Base-by-base conservation (phyloP, 768 basidiomycete species). In the Auricularia sp. region DNA sequence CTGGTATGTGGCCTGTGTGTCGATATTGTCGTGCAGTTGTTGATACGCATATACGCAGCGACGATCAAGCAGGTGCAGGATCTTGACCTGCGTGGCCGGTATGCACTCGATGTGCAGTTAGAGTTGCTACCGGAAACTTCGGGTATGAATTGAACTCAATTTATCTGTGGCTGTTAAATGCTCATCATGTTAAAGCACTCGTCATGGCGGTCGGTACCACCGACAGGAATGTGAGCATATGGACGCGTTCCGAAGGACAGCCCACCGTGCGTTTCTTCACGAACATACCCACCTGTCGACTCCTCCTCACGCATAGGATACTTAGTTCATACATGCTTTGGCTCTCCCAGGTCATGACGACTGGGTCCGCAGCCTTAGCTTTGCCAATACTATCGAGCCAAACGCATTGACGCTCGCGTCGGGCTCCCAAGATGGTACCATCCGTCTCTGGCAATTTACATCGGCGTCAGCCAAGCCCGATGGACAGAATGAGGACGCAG, bases 371-470 rank as follows among this genome's bases (percentile, higher is more conserved):
- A 80, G 85, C 66, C 82, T 98, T 43, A 81, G 87, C 1, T 93
- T 98, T 73, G 78, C 78, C 56, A 53, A 69, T 0, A 74, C 79
- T 11, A 58, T 64, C 18, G 66, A 70, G 3, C 66, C 72, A 3
- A 70, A 73, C 1, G 77, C 80, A n/a, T 76, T 80, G 8, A 76
- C 77, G 36, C 78, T 99, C 43, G 95, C 97, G 1, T 95, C 94
- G 29, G 97, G 93, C 1, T 95, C 94, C 8, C 97, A 98, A 75
- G 97, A 99, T 72, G 85, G 87, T 7, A 95, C 91, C 35, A 91
- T 98, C 62, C 87, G 97, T 47, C 77, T 98, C 3, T 99, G 97
- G 97, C 87, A 86, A 64, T 85, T 99, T 67, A 84, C 88, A 54
- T 71, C 77, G 18, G 73, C 84, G 36, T 73, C 71, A 51, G 77